These are phyloP conservation scores for Boletus insuetus DNA, from an alignment of 768 basidiomycete genomes.

Conservation along the genomic window DNA sequence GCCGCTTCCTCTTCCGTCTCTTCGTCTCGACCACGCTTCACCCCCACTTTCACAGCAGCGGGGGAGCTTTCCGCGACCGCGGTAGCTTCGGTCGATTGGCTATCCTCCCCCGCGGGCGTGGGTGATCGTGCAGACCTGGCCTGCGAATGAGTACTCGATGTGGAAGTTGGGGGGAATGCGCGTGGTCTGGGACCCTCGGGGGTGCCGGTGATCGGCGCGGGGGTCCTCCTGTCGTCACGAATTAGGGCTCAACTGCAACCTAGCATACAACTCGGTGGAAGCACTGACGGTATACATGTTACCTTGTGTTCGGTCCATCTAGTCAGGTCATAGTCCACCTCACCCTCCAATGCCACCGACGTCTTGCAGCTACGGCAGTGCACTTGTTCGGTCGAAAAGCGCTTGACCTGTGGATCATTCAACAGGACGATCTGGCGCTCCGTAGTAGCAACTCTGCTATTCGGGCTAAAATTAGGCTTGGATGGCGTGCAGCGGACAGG, in stretches of 20 bases:
- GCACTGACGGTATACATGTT: conserved; percentile 41
- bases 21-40: conserved; percentile 51
- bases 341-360: conserved; percentile 44
- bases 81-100: conserved; percentile 38
- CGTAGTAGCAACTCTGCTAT: conserved; percentile 56
- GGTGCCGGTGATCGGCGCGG: conserved; percentile 21
- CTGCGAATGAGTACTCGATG: conserved; percentile 15
- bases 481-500: conserved; percentile 16
- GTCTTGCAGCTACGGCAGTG: conserved; percentile 51
- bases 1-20: conserved; percentile 40
- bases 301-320: conserved; percentile 65
- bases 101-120: conserved; percentile 11
- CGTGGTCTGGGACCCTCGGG: conserved; percentile 14
- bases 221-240: conserved; percentile 12
- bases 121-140: conserved; percentile 11
- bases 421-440: conserved; percentile 61
- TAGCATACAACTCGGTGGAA: neutral
- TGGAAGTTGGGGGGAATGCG: conserved; percentile 17
- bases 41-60: conserved; percentile 25
- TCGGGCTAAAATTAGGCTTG: conserved; percentile 40
- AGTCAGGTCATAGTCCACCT: conserved; percentile 56
- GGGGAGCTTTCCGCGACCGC: conserved; percentile 29
- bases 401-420: conserved; percentile 61
- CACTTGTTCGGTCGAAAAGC: conserved; percentile 43
- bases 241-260: neutral